A percentile compares a stretch with the other conserved stretches of the same genome.
phyloP scores from a whole-genome alignment of 345 rosid genomes.

The Sapria himalayana region DNA sequence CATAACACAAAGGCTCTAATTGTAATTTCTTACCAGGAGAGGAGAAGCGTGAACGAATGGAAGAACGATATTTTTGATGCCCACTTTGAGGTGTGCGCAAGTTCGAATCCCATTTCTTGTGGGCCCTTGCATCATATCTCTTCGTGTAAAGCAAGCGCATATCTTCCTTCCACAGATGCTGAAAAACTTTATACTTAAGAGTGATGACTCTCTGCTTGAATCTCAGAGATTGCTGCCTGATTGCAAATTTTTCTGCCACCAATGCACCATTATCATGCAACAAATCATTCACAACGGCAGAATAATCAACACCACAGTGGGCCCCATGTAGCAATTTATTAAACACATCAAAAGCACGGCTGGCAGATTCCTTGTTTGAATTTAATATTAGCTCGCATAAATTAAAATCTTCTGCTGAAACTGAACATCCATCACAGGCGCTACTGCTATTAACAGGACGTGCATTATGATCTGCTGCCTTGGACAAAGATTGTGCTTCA shows the following conservation, averaged over 20 bases:
- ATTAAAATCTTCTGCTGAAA: too few relatives aligned
- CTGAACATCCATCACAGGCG: conserved; percentile 10
- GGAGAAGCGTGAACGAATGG: conserved; percentile 40
- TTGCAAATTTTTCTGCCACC: conserved; percentile 26
- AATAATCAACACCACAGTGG: conserved; percentile 13
- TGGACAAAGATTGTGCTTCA: conserved; percentile 15
- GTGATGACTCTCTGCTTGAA: conserved; percentile 60
- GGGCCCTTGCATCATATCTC: conserved; percentile 46
- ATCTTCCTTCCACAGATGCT: conserved; percentile 80
- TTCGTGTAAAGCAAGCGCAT: conserved; percentile 25
- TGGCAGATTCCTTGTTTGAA: conserved; percentile 44
- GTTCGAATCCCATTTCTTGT: conserved; percentile 35
- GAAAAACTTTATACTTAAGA: conserved; percentile 62
- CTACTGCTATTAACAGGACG: conserved; percentile 9
- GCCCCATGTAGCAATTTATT: conserved; percentile 26
- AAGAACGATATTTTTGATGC: conserved; percentile 40
- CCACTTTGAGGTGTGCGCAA: conserved; percentile 26
- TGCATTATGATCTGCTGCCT: conserved; percentile 8
- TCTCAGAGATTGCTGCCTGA: conserved; percentile 23
- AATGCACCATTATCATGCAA: conserved; percentile 15
- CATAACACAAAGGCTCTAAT: too few relatives aligned
- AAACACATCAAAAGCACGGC: conserved; percentile 33
- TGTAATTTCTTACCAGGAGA: conserved; percentile 54
- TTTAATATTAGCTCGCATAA: conserved; percentile 22
- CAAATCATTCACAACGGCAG: conserved; percentile 11